These are phyloP conservation scores for Suillus clintonianus DNA, from an alignment of 768 basidiomycete genomes.

Conservation along the genomic window DNA sequence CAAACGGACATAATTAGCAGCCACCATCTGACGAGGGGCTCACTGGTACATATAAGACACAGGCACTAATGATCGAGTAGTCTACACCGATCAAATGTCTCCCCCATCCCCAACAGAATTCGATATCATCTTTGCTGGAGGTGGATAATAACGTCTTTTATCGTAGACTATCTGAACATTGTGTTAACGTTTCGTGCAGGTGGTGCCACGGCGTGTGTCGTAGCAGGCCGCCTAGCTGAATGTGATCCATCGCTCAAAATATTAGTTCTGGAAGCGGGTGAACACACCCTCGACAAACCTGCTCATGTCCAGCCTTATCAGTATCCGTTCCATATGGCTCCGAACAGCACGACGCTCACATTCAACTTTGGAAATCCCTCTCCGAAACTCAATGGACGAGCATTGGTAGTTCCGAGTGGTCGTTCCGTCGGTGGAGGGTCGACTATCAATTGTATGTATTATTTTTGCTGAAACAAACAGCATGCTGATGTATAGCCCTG, in stretches of 20 bases:
- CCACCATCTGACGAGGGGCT: neutral
- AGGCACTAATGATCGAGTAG: neutral
- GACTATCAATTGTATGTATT: conserved; percentile 49
- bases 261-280: conserved; percentile 30
- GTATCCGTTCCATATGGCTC: conserved; percentile 18
- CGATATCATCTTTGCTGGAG: conserved; percentile 45
- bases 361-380: conserved; percentile 18
- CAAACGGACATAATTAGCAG: neutral
- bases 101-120: neutral
- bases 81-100: neutral
- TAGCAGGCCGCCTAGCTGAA: conserved; percentile 30
- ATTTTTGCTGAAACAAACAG: conserved; percentile 4
- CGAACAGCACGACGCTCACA: conserved; percentile 17
- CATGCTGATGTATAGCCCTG: conserved; percentile 4
- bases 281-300: conserved; percentile 22
- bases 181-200: conserved; percentile 19
- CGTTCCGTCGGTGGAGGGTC: conserved; percentile 36
- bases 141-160: conserved; percentile 26
- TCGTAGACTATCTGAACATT: neutral
- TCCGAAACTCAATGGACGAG: conserved; percentile 14
- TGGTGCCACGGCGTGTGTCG: conserved; percentile 36
- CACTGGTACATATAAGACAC: neutral
- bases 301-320: conserved; percentile 24
- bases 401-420: conserved; percentile 19
- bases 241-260: conserved; percentile 26